Conservation (phyloP, 805 yeast genomes). For the Pichia deserticola region DNA sequence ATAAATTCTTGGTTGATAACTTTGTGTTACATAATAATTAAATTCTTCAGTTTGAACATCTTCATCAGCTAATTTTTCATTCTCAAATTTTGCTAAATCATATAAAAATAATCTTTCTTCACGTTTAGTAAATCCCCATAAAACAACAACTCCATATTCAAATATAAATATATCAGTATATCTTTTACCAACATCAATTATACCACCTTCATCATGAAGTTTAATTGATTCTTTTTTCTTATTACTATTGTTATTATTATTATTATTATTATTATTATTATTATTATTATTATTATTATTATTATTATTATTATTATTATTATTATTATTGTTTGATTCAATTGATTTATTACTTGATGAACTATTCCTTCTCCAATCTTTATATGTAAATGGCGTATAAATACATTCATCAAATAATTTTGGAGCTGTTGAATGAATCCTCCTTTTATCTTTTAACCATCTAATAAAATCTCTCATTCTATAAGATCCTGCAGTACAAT, state of each 20-base stretch:
- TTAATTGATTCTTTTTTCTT: constrained; percentile 36
- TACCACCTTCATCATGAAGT: constrained; percentile 92
- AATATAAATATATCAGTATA: constrained; percentile 78
- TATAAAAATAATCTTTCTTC: constrained; percentile 78
- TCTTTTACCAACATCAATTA: constrained; percentile 75
- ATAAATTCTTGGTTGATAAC: constrained; percentile 91
- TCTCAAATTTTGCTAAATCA: constrained; percentile 86
- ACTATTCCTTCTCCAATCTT: constrained; percentile 58
- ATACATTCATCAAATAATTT: constrained; percentile 90
- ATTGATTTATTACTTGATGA: constrained; percentile 5
- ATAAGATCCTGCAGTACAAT: constrained; percentile 91
- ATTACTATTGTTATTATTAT: constrained; percentile 4
- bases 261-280: background rate
- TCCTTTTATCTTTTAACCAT: constrained; percentile 75
- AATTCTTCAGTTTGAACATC: constrained; percentile 94
- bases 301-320: constrained; percentile 3
- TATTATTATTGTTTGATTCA: background rate
- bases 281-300: background rate
- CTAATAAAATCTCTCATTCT: constrained; percentile 78
- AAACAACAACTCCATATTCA: constrained; percentile 93
- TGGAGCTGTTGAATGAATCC: constrained; percentile 71
- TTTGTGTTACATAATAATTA: constrained; percentile 87
- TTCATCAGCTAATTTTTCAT: constrained; percentile 82
- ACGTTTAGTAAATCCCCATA: constrained; percentile 88
- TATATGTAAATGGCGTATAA: constrained; percentile 82